A percentile compares a stretch with the other conserved stretches of the same genome.
Conservation (phyloP, 2,329 filamentous ascomycete species). For the Fusarium sacchari region DNA sequence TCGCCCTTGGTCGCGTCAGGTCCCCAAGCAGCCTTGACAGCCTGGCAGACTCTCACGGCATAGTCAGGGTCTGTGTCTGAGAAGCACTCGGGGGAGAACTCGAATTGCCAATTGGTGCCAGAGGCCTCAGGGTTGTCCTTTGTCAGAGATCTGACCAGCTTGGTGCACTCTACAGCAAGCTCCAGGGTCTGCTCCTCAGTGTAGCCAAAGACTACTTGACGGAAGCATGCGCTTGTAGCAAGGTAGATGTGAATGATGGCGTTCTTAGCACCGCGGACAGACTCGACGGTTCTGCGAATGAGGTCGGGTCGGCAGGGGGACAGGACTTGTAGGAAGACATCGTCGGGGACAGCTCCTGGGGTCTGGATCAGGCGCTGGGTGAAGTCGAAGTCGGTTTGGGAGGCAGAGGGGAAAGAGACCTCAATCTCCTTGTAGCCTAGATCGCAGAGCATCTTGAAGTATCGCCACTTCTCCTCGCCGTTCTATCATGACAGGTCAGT, state of each 20-base stretch:
- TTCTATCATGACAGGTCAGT: slow-evolving; percentile 63
- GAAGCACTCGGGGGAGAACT: slow-evolving; percentile 89
- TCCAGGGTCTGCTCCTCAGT: slow-evolving; percentile 82
- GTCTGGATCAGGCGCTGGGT: slow-evolving; percentile 82
- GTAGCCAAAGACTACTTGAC: slow-evolving; percentile 89
- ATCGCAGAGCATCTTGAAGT: slow-evolving; percentile 93
- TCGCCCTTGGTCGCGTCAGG: slow-evolving; percentile 72
- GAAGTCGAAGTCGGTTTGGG: slow-evolving; percentile 96
- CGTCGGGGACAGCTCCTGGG: slow-evolving; percentile 57
- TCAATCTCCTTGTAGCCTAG: slow-evolving; percentile 98
- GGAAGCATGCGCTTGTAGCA: slow-evolving; percentile 95
- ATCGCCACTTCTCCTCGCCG: slow-evolving; percentile 92
- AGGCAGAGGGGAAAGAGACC: slow-evolving; percentile 93
- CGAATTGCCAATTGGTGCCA: slow-evolving; percentile 77
- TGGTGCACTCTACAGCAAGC: slow-evolving; percentile 85
- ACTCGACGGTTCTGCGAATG: slow-evolving; percentile 86
- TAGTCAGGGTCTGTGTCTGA: slow-evolving; percentile 90
- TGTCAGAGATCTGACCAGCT: slow-evolving; percentile 87
- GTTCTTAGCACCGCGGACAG: slow-evolving; percentile 88
- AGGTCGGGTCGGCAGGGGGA: slow-evolving; percentile 92
- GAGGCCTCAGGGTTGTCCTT: slow-evolving; percentile 74
- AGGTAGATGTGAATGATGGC: slow-evolving; percentile 96
- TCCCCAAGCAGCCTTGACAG: slow-evolving; percentile 93
- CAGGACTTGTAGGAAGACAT: slow-evolving; percentile 91
- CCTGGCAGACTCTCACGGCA: slow-evolving; percentile 84